Evolutionary conservation across 1,139 yeast species (phyloP).

Genomic region (Debaryomycetaceae sp.): DNA sequence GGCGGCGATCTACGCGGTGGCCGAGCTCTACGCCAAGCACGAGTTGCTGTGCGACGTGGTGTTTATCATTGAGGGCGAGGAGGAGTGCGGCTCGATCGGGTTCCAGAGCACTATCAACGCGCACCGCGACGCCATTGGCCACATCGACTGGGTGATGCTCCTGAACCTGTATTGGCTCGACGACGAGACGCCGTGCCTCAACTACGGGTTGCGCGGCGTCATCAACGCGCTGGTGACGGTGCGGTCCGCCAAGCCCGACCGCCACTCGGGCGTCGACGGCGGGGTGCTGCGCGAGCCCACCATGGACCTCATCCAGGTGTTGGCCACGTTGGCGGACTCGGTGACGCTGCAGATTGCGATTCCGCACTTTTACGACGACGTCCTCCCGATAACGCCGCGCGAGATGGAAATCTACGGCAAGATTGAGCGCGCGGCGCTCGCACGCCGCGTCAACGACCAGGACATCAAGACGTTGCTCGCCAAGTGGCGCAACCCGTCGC

Average conservation of each 20-base stretch:
- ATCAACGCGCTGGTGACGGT: conserved; percentile 73
- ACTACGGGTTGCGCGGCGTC: conserved; percentile 92
- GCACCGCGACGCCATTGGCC: conserved; percentile 52
- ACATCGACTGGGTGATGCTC: conserved; percentile 81
- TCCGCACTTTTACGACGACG: conserved; percentile 67
- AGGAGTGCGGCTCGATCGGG: conserved; percentile 88
- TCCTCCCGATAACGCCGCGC: conserved; percentile 48
- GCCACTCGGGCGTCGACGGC: conserved; percentile 97
- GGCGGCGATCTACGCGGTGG: conserved; percentile 87
- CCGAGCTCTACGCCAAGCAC: conserved; percentile 54
- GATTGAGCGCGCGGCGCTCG: conserved; percentile 41
- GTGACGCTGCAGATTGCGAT: conserved; percentile 55
- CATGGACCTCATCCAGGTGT: conserved; percentile 70
- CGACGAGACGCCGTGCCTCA: conserved; percentile 81
- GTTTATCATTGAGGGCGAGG: conserved; percentile 90
- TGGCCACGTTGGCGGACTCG: conserved; percentile 59
- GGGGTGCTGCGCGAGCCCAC: conserved; percentile 89
- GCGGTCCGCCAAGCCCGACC: conserved; percentile 71
- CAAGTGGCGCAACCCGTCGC: conserved; percentile 91
- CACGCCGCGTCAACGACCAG: conserved; percentile 14
- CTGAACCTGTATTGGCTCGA: conserved; percentile 95
- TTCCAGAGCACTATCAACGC: conserved; percentile 61
- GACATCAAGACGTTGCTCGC: conserved; percentile 56
- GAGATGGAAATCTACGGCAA: conserved; percentile 62
- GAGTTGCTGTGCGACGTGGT: conserved; percentile 68